A percentile compares a stretch with the other conserved stretches of the same genome.
Conservation (phyloP, 768 basidiomycete genomes). For the Panaeolus papilionaceus region DNA sequence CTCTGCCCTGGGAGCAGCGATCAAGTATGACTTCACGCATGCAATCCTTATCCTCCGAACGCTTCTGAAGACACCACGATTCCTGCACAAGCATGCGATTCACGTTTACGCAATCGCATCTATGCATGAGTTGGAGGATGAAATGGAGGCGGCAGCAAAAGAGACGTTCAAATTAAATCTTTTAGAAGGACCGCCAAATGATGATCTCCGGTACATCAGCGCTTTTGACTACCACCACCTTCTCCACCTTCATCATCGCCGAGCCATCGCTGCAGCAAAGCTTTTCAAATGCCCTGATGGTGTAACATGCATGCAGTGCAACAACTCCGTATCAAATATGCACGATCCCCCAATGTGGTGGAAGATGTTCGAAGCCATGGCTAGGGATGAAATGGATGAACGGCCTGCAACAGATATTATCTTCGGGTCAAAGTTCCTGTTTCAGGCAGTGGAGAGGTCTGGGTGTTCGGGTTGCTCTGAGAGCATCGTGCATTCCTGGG, state of each 20-base stretch:
- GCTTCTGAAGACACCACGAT: constrained; percentile 55
- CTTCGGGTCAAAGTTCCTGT: constrained; percentile 66
- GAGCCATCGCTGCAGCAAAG: constrained; percentile 53
- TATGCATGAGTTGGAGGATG: constrained; percentile 67
- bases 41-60: constrained; percentile 55
- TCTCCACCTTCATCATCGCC: constrained; percentile 61
- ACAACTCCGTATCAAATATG: constrained; percentile 50
- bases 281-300: constrained; percentile 53
- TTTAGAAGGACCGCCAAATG: constrained; percentile 60
- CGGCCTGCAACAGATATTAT: constrained; percentile 66
- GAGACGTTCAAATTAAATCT: constrained; percentile 61
- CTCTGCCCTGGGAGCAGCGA: constrained; percentile 54
- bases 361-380: constrained; percentile 62
- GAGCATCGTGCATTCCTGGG: constrained; percentile 68
- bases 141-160: constrained; percentile 64
- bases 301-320: constrained; percentile 74
- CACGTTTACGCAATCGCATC: constrained; percentile 77
- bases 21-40: constrained; percentile 67
- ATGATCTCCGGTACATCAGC: constrained; percentile 63
- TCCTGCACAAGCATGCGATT: constrained; percentile 53
- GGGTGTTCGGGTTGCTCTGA: constrained; percentile 71
- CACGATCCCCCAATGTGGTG: constrained; percentile 72
- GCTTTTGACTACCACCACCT: constrained; percentile 75
- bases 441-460: constrained; percentile 51
- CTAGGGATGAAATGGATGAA: constrained; percentile 59